These are phyloP conservation scores for Trichoderma oligosporum DNA, from an alignment of 2,329 filamentous ascomycete genomes.

Conservation along the genomic window DNA sequence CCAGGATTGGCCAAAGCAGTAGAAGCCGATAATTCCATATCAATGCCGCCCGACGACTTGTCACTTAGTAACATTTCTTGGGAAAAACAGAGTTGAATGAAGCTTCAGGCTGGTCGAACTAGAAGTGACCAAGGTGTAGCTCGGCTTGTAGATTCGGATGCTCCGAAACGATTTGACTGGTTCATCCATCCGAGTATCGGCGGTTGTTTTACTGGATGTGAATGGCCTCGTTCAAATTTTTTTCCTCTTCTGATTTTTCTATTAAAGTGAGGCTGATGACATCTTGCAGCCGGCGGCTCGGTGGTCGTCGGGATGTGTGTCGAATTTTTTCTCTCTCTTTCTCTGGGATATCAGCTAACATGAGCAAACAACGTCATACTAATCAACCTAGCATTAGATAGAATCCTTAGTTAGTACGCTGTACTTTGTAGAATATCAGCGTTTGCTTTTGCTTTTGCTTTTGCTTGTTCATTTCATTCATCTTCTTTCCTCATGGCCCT, in stretches of 20 bases:
- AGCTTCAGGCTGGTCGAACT: neutral
- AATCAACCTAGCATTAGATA: neutral
- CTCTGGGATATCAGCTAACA: slow-evolving; percentile 3
- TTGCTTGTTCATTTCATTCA: too few relatives aligned
- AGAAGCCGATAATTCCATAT: neutral
- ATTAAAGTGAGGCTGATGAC: neutral
- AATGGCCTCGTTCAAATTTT: neutral
- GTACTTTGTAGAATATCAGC: neutral
- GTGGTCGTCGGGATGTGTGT: slow-evolving; percentile 9
- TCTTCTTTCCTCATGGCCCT: too few relatives aligned
- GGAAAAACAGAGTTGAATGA: neutral
- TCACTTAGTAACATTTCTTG: neutral
- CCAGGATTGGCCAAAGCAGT: neutral
- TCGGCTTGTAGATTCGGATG: neutral
- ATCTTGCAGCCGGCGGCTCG: neutral
- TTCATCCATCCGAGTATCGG: neutral
- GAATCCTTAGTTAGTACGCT: too few relatives aligned
- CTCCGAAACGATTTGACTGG: neutral
- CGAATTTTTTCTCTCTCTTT: neutral
- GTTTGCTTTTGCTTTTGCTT: neutral
- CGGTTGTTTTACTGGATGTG: neutral
- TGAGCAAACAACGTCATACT: slow-evolving; percentile 2
- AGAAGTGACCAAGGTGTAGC: neutral
- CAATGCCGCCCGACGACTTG: neutral
- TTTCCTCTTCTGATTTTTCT: neutral